A percentile compares a stretch with the other conserved stretches of the same genome.
phyloP scores from a whole-genome alignment of 805 yeast genomes.

The Ogataea angusta region DNA sequence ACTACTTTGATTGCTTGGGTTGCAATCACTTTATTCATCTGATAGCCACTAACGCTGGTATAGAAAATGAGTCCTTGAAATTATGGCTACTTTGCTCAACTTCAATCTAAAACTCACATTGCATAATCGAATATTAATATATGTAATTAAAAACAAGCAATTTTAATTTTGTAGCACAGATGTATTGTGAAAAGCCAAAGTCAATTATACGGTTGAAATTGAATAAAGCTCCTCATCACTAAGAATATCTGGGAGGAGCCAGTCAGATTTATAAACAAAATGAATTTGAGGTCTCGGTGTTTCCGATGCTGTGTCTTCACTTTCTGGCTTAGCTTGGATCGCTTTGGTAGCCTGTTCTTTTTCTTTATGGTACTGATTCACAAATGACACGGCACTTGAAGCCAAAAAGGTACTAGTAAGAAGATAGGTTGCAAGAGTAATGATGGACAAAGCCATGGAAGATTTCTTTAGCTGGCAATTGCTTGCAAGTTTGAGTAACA shows the following conservation, averaged over 20 bases:
- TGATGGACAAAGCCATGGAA: constrained; percentile 16
- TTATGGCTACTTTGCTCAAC: too few relatives aligned
- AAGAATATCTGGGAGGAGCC: constrained; percentile 18
- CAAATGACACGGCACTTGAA: constrained; percentile 13
- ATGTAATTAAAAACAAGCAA: too few relatives aligned
- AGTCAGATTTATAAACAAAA: constrained; percentile 16
- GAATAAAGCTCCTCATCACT: constrained; percentile 1
- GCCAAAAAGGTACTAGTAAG: constrained; percentile 16
- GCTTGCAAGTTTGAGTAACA: constrained; percentile 14
- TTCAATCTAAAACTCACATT: too few relatives aligned
- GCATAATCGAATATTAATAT: too few relatives aligned
- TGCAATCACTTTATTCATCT: neutral
- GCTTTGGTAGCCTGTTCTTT: constrained; percentile 1
- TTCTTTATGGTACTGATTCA: constrained; percentile 10
- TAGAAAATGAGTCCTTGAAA: too few relatives aligned
- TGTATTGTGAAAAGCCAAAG: neutral
- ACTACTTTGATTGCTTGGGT: neutral
- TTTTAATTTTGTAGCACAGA: neutral
- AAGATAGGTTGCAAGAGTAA: constrained; percentile 14
- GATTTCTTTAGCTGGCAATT: constrained; percentile 26
- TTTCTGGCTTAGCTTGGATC: neutral
- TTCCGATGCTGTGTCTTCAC: neutral
- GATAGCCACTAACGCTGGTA: too few relatives aligned
- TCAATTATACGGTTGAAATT: neutral
- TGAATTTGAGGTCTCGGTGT: constrained; percentile 1